These are phyloP conservation scores for Pholiota microspora DNA, from an alignment of 768 basidiomycete genomes.

Conservation along the genomic window DNA sequence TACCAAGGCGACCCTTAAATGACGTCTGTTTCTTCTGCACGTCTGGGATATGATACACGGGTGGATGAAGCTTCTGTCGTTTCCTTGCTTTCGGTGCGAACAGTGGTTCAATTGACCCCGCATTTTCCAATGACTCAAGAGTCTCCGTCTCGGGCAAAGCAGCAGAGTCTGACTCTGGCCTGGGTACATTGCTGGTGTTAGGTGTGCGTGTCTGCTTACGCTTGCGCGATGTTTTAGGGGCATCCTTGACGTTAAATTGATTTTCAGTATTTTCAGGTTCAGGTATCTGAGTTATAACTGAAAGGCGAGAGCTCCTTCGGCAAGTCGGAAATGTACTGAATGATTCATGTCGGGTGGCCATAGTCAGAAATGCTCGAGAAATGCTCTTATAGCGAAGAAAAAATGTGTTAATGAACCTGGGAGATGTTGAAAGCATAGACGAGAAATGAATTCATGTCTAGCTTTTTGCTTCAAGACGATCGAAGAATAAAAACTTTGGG, in stretches of 20 bases:
- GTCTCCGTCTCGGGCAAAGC: no score
- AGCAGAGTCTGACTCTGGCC: no score
- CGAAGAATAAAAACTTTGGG: no score
- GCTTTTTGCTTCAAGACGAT: no score
- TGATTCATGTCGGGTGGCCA: no score
- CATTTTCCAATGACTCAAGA: no score
- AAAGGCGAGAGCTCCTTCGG: slow-evolving; percentile 4
- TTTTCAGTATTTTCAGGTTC: no score
- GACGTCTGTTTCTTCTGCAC: slow-evolving; percentile 65
- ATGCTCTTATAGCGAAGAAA: not conserved
- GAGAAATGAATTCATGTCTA: not conserved
- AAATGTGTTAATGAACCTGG: not conserved
- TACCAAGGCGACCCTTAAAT: slow-evolving; percentile 66
- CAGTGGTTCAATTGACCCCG: not conserved
- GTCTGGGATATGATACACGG: slow-evolving; percentile 67
- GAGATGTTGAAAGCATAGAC: not conserved
- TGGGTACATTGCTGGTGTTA: no score
- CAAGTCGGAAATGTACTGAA: no score
- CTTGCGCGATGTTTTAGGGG: no score
- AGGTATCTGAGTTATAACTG: no score
- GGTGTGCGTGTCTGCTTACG: not conserved
- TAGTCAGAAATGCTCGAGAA: not conserved
- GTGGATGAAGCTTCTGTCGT: slow-evolving; percentile 43
- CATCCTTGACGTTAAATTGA: no score
- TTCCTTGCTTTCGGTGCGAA: slow-evolving; percentile 19